Conservation (phyloP, 2,329 filamentous ascomycete genomes). For the Aspergillus nomiae region DNA sequence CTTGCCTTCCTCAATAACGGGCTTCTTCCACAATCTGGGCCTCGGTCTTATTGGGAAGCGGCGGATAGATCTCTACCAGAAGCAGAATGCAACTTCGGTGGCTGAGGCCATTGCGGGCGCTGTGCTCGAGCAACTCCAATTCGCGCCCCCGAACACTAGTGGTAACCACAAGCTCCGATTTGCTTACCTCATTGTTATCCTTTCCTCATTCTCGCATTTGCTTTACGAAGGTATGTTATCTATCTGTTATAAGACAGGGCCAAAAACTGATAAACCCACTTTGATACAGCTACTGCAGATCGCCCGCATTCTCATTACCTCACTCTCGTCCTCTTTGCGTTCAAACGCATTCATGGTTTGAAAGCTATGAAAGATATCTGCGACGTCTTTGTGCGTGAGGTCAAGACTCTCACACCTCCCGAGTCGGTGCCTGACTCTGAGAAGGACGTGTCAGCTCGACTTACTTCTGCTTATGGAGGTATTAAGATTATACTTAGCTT, state of each 20-base stretch:
- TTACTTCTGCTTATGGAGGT: constrained; percentile 58
- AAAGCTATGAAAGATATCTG: constrained; percentile 72
- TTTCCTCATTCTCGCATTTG: constrained; percentile 76
- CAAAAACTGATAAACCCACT: constrained; percentile 12
- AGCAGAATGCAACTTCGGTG: constrained; percentile 62
- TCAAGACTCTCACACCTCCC: constrained; percentile 50
- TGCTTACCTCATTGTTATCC: constrained; percentile 78
- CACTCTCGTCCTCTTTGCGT: constrained; percentile 79
- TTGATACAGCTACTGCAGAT: constrained; percentile 43
- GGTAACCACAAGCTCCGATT: constrained; percentile 64
- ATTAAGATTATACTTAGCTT: constrained; percentile 84
- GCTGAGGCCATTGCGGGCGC: constrained; percentile 71
- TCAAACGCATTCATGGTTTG: constrained; percentile 80
- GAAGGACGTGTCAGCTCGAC: constrained; percentile 43
- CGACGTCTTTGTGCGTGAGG: constrained; percentile 65
- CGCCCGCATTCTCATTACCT: constrained; percentile 55
- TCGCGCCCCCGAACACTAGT: constrained; percentile 46
- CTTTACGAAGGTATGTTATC: constrained; percentile 65
- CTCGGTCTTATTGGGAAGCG: constrained; percentile 77
- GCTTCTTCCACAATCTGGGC: constrained; percentile 82
- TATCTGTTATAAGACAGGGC: not conserved
- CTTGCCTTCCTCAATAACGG: constrained; percentile 76
- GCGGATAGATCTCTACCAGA: constrained; percentile 65
- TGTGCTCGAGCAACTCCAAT: constrained; percentile 67
- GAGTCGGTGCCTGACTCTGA: constrained; percentile 42